Base-by-base conservation (phyloP, 2,329 filamentous ascomycete species). In the Ophiosphaerella korrae region DNA sequence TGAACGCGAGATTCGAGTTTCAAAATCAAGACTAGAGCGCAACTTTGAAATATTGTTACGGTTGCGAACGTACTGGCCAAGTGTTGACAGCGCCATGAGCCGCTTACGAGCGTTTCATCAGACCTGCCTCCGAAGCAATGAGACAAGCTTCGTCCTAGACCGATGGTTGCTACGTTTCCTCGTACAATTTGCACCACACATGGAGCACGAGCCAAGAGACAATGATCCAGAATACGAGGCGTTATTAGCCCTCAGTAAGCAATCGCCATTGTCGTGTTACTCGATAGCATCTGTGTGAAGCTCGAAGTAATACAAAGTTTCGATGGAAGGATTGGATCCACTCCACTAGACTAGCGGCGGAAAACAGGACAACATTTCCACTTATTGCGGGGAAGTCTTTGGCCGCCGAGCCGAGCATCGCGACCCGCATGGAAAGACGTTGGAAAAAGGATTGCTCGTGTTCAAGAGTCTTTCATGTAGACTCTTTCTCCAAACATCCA, bases 141-240 rank as follows among this genome's bases (percentile, higher is more conserved):
- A 64, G n/a, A 64, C 62, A 1, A 64, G 62, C 43, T 64, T 64
- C 24, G 60, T 64, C 41, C 45, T 64, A 26, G 62, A 64, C 43
- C 52, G 62, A 39, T 64, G 62, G 62, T 41, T 64, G 34, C 31
- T 64, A 40, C 60, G 62, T 36, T 64, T 64, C 48, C 50, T 64
- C 16, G 60, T 64, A 11, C 62, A 64, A 21, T 64, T 64, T 43
- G 60, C 62, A 5, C 62, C 62, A 45, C 62, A 64, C 23, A 61
- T 64, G 58, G 62, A 64, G 46, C 58, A 60, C 21, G 62, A 64
- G 48, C 62, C 62, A 45, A 56, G 62, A 37, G 62, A 64, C 32
- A 63, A 64, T 26, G 62, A 64, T 34, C 60, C 62, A 12, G 53
- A 64, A 24, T 64, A 64, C 36, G 60, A 63, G 44, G 62, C 62